Evolutionary conservation across 2,329 filamentous ascomycete genomes (phyloP), one percentile per base, ranked within the genome.

Genomic region (Aspergillus eucalypticola): DNA sequence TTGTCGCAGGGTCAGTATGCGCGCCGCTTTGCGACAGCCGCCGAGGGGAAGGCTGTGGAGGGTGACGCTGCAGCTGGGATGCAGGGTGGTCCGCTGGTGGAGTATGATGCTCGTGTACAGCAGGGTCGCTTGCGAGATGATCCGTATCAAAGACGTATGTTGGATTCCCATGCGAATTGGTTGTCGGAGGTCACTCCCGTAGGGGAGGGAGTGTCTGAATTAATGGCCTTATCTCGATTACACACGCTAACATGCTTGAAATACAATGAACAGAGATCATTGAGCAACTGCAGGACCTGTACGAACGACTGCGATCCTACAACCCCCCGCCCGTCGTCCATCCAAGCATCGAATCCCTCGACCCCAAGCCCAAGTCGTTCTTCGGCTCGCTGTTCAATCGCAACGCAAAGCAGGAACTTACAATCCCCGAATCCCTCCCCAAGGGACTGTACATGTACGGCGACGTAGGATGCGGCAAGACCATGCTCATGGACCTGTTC

Each of bases 401-500:
- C 11, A 64, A 60, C 53, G 64, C 35, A 35, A 66, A 65, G 48
- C 61, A 64, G 86, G 39, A 64, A 15, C 61, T 67, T 2, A 69
- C 65, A 2, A 90, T 96, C 21, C 88, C 92, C 0, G 77, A 83
- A n/a, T 83, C 89, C 64, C 81, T 97, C 1, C 95, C 95, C 0
- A 90, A 91, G 66, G 95, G 95, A 0, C 79, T 99, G 32, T 99
- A 99, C 76, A 89, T 99, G 75, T 97, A 91, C 71, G 95, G 95
- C 60, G 95, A 99, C 74, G 95, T 99, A 2, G 95, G 95, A 42
- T 96, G 92, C 70, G 95, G 95, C 63, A 99, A 99, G 83, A 99
- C 95, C 2, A 99, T 99, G 95, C 83, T 99, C 73, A 99, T 99
- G 95, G 94, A 99, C 74, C 82, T 99, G 53, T 97, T 98, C 76